Base-by-base conservation (phyloP, 1,284 basidiomycete genomes). In the Anthracocystis panici-leucophaei region DNA sequence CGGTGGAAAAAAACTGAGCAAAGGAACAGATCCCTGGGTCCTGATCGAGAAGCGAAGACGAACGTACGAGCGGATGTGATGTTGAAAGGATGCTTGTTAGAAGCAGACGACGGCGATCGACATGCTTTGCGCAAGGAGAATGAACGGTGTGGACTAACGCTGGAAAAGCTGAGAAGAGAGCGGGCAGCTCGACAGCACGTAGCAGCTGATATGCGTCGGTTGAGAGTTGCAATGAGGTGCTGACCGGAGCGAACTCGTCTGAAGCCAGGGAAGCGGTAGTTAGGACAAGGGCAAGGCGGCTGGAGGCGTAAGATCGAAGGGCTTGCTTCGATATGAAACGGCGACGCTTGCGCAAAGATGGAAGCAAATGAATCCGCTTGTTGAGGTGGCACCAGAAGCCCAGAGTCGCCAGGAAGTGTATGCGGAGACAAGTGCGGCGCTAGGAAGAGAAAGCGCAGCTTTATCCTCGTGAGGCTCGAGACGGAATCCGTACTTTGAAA, bases 221-320 rank as follows among this genome's bases (percentile, higher is more conserved):
- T 29, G 31, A 21, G 21, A 12, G 20, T 11, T 18, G 41, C 11
- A 38, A 38, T 38, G 42, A 55, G 59, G 33, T 62, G 65, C 65
- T 67, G 49, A 41, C 65, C 59, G 29, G 65, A 67, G 65, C 65
- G 62, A 21, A 50, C 65, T 54, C 58, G 57, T 44, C 7, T 20
- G 8, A 33, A 11, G 38, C 38, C 23, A 21, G 33, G 9, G 25
- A 6, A 40, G 27, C 29, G 48, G 45, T 38, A 23, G 56, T n/a
- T 38, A 1, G 35, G 14, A 9, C 29, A 51, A 38, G 11, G n/a
- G 50, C 10, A 9, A 25, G 9, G 50, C 20, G 49, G 31, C 7
- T 46, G 44, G 10, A 25, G 44, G 14, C 14, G 21, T 5, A n/a
- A 11, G 41, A 42, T 20, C n/a, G 41, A 42, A 42, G 10, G 10